phyloP scores from a whole-genome alignment of 805 yeast genomes.

The Wickerhamiella parazyma region DNA sequence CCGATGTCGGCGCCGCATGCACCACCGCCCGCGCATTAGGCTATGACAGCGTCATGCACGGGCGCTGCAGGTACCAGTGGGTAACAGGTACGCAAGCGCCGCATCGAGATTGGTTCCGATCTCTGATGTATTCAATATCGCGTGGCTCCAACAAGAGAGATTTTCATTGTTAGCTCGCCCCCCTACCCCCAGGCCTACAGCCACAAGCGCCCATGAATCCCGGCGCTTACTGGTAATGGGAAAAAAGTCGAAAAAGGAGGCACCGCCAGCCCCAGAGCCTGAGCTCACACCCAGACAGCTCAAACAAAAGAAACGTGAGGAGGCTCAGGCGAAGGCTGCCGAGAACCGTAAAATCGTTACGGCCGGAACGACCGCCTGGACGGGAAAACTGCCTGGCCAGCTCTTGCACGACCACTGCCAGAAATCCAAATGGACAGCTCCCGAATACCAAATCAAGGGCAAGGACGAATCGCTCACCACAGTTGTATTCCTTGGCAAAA shows the following conservation, averaged over 20 bases:
- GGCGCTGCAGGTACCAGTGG: too few species aligned
- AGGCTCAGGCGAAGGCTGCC: slow-evolving; percentile 23
- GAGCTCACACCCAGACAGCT: slow-evolving; percentile 24
- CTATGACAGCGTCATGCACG: too few species aligned
- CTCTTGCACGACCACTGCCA: slow-evolving; percentile 78
- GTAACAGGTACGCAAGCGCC: too few species aligned
- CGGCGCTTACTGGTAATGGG: slow-evolving; percentile 8
- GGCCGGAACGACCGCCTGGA: slow-evolving; percentile 69
- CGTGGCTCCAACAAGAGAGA: too few species aligned
- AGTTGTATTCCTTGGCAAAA: slow-evolving; percentile 49
- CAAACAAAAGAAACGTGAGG: slow-evolving; percentile 25
- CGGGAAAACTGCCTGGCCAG: slow-evolving; percentile 86
- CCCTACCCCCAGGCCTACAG: too few species aligned
- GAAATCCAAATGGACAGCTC: slow-evolving; percentile 79
- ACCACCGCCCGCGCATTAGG: too few species aligned
- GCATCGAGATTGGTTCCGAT: too few species aligned
- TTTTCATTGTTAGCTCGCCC: too few species aligned
- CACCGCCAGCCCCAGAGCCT: slow-evolving; percentile 9
- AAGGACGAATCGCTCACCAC: slow-evolving; percentile 45
- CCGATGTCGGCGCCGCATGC: too few species aligned
- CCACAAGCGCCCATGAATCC: too few species aligned
- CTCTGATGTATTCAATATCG: too few species aligned
- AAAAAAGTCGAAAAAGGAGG: slow-evolving; percentile 14
- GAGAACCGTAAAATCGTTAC: slow-evolving; percentile 30
- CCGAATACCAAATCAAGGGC: slow-evolving; percentile 48